These are phyloP conservation scores for Phyllosticta ampelicida DNA, from an alignment of 2,329 filamentous ascomycete species.

Conservation along the genomic window DNA sequence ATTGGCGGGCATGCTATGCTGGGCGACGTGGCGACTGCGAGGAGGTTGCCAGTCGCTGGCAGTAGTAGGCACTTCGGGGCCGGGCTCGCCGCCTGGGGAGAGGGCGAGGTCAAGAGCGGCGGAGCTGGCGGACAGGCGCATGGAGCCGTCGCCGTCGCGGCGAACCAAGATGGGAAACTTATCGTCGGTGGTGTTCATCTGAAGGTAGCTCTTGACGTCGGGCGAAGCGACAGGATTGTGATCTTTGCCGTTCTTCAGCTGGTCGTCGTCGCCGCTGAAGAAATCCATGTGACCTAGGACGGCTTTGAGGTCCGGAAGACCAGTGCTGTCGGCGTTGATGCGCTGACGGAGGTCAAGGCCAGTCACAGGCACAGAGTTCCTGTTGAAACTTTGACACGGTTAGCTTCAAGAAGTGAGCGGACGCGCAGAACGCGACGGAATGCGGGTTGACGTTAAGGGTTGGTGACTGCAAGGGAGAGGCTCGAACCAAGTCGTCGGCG, in stretches of 20 bases:
- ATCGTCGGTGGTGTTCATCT: constrained; percentile 66
- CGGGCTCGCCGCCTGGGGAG: constrained; percentile 54
- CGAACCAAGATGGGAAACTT: constrained; percentile 75
- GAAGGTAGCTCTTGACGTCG: constrained; percentile 58
- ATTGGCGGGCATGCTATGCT: constrained; percentile 50
- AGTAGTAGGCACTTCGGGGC: constrained; percentile 43
- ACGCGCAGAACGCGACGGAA: constrained; percentile 12
- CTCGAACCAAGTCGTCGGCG: background rate
- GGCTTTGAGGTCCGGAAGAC: constrained; percentile 33
- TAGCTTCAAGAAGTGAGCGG: constrained; percentile 13
- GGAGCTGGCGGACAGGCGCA: constrained; percentile 68
- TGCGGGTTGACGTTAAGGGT: constrained; percentile 15
- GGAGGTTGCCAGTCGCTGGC: constrained; percentile 15
- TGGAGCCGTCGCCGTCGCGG: constrained; percentile 43
- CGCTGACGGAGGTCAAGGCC: constrained; percentile 56
- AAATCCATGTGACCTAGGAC: constrained; percentile 73
- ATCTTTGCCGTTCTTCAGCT: constrained; percentile 38
- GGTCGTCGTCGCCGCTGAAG: constrained; percentile 66
- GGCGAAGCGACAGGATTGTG: constrained; percentile 45
- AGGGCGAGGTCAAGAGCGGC: constrained; percentile 71
- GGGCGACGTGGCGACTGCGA: constrained; percentile 52
- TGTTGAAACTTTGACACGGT: constrained; percentile 54
- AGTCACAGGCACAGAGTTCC: constrained; percentile 84
- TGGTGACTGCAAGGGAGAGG: constrained; percentile 8
- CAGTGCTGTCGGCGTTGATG: constrained; percentile 16